Evolutionary conservation across 805 yeast genomes (phyloP).

Genomic region (Pichia paraexigua): DNA sequence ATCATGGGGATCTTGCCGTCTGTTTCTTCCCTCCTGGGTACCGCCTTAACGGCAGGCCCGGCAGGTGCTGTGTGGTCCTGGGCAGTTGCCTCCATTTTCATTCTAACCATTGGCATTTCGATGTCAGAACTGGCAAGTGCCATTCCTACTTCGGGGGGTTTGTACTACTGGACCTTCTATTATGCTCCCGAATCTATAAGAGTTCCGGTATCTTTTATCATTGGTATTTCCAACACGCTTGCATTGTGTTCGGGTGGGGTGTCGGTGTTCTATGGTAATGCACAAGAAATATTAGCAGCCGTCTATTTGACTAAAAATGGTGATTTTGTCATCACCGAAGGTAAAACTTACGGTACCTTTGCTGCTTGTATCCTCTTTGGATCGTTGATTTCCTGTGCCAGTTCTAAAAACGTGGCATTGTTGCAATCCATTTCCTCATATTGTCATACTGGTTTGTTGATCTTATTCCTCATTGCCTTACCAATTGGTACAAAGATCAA

Average conservation of each 20-base stretch:
- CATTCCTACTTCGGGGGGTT: constrained; percentile 67
- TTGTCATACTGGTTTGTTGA: constrained; percentile 41
- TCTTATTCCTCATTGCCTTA: constrained; percentile 50
- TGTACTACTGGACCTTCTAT: constrained; percentile 59
- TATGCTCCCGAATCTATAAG: constrained; percentile 48
- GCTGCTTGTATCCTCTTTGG: constrained; percentile 50
- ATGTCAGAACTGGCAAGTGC: constrained; percentile 61
- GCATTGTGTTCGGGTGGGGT: constrained; percentile 58
- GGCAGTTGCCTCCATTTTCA: constrained; percentile 33
- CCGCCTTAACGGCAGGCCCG: constrained; percentile 56
- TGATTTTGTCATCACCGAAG: constrained; percentile 42
- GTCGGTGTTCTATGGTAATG: constrained; percentile 59
- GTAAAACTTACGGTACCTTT: constrained; percentile 52
- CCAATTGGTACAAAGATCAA: constrained; percentile 47
- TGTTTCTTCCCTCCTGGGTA: constrained; percentile 45
- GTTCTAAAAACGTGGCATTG: constrained; percentile 46
- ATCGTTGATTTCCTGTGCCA: constrained; percentile 41
- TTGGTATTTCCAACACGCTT: constrained; percentile 58
- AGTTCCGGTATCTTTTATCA: constrained; percentile 47
- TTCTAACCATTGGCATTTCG: constrained; percentile 46
- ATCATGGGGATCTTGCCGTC: constrained; percentile 61
- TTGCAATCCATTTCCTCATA: constrained; percentile 52
- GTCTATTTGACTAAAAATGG: constrained; percentile 45
- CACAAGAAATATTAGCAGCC: constrained; percentile 48
- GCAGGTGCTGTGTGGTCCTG: constrained; percentile 69